Evolutionary conservation across 129 eudicot species (phyloP).

Genomic region (Logfia minima): DNA sequence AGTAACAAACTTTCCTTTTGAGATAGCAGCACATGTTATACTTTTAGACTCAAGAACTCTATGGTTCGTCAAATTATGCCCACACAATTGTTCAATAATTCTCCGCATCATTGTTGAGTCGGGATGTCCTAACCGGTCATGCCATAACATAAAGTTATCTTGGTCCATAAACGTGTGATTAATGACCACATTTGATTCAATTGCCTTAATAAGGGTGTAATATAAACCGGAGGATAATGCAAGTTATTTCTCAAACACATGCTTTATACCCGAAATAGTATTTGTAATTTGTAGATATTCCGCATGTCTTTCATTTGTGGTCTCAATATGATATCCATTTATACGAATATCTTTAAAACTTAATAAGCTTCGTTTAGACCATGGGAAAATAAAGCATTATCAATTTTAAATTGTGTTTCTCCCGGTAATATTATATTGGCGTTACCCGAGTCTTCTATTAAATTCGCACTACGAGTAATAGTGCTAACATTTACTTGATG

Average conservation of each 20-base stretch:
- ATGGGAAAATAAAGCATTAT: not conserved
- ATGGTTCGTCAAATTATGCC: not conserved
- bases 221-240: not conserved
- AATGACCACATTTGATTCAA: not conserved
- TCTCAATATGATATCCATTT: not conserved
- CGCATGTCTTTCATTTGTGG: not conserved
- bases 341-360: not conserved
- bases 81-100: not conserved
- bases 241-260: not conserved
- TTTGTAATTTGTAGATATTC: not conserved
- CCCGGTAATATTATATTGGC: too few relatives aligned
- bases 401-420: too few relatives aligned
- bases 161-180: not conserved
- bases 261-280: not conserved
- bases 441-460: too few relatives aligned
- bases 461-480: too few relatives aligned
- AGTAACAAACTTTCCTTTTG: not conserved
- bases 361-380: not conserved
- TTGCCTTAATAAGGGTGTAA: not conserved
- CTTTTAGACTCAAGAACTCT: not conserved
- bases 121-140: constrained; percentile 23
- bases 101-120: not conserved
- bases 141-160: constrained; percentile 8
- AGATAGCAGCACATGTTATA: not conserved
- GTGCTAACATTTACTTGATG: too few relatives aligned